Evolutionary conservation across 768 basidiomycete species (phyloP).

Genomic region (Lyophyllum shimeji): DNA sequence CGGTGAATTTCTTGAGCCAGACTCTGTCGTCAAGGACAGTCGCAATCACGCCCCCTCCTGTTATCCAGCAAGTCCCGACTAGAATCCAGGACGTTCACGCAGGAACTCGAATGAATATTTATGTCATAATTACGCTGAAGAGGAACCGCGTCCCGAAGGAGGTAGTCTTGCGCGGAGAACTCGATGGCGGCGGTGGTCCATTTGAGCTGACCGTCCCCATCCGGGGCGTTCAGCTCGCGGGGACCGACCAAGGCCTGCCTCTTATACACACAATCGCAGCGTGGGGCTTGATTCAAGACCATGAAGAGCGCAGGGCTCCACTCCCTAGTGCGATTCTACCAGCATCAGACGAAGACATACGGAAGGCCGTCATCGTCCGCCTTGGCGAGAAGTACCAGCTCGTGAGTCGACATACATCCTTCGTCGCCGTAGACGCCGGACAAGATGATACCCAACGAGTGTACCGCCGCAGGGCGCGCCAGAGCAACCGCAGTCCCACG

Average conservation of each 20-base stretch:
- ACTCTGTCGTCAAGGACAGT: slow-evolving; percentile 19
- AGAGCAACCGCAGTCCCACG: neutral
- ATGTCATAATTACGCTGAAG: slow-evolving; percentile 30
- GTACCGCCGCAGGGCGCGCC: neutral
- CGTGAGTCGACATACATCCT: slow-evolving; percentile 52
- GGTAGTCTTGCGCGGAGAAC: slow-evolving; percentile 32
- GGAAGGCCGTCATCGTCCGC: slow-evolving; percentile 45
- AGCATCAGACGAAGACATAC: slow-evolving; percentile 32
- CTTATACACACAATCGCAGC: slow-evolving; percentile 57
- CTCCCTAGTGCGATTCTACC: slow-evolving; percentile 27
- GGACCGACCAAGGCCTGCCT: slow-evolving; percentile 31
- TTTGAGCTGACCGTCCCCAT: slow-evolving; percentile 33
- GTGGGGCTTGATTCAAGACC: slow-evolving; percentile 51
- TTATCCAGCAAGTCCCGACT: slow-evolving; percentile 35
- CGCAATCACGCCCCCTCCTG: slow-evolving; percentile 24
- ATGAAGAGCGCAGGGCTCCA: slow-evolving; percentile 36
- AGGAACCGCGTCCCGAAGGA: slow-evolving; percentile 27
- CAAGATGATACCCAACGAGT: slow-evolving; percentile 15
- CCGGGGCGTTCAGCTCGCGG: slow-evolving; percentile 27
- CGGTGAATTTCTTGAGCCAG: slow-evolving; percentile 18
- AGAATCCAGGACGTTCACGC: slow-evolving; percentile 32
- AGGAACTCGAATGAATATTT: slow-evolving; percentile 33
- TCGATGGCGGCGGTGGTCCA: slow-evolving; percentile 30
- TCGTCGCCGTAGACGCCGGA: slow-evolving; percentile 50
- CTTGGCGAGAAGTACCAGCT: slow-evolving; percentile 54